Evolutionary conservation across 176 grass and related monocot species (phyloP), one percentile per base, ranked within the genome.

Genomic region (Luzula sylvatica): DNA sequence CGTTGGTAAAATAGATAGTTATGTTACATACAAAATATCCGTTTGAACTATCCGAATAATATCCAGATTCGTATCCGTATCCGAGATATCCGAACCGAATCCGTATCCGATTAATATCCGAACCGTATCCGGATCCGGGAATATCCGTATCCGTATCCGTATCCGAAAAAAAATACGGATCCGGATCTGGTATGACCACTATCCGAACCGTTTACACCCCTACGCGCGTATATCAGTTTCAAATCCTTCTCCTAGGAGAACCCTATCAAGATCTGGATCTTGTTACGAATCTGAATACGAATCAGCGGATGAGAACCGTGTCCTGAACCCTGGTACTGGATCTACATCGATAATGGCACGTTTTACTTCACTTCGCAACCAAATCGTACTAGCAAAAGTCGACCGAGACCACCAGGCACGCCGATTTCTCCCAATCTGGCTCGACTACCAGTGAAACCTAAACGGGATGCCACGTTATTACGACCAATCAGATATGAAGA

Each of bases 281-380:
- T 39, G 29, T 14, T 49, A 64, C 13, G 60, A 42, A 26, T 64
- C 60, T 29, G 60, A 50, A 11, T 46, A 39, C 0, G 60, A 64
- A 48, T 87, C 75, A 20, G 59, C 71, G 48, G 76, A 98, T 58
- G 81, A 98, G 85, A 98, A 98, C 55, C 71, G 70, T n/a, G 67
- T 56, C 1, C 68, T 56, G 7, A 7, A 42, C 61, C n/a, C 26
- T 58, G 2, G 43, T 60, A 7, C 65, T 23, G 0, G 63, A 65
- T 49, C 61, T 20, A 76, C 23, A 50, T 64, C 60, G 3, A 7
- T 20, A 64, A 50, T 3, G 30, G 9, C 30, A 48, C 60, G 23
- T 50, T 64, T 19, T 64, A 64, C 43, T 64, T 75, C 24, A 49
- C 27, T 15, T 42, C 68, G 12, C 78, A 71, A 13, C 16, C 23